A percentile compares a stretch with the other conserved stretches of the same genome.
Conservation (phyloP, 2,329 filamentous ascomycete genomes). For the Hypoxylon sp. region DNA sequence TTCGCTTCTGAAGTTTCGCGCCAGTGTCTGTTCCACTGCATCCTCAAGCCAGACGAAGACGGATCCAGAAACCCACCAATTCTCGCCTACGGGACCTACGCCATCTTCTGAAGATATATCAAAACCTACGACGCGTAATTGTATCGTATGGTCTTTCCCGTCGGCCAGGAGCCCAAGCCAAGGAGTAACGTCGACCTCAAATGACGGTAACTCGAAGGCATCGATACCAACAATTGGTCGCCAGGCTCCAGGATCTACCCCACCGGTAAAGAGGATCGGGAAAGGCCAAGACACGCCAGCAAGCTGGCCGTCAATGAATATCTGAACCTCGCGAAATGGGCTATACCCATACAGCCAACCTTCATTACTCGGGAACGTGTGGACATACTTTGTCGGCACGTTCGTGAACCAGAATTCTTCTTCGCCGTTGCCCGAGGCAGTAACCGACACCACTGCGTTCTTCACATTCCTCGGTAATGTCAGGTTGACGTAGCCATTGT, state of each 20-base stretch:
- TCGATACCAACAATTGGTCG: constrained; percentile 79
- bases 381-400: constrained; percentile 69
- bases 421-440: constrained; percentile 73
- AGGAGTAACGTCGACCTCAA: constrained; percentile 78
- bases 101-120: constrained; percentile 61
- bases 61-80: constrained; percentile 77
- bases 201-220: constrained; percentile 75
- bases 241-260: constrained; percentile 77
- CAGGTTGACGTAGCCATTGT: constrained; percentile 65
- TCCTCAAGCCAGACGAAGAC: constrained; percentile 73
- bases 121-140: constrained; percentile 48
- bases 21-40: constrained; percentile 54
- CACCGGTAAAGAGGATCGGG: constrained; percentile 78
- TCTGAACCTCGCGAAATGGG: constrained; percentile 76
- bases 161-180: constrained; percentile 73
- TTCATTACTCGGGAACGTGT: constrained; percentile 67
- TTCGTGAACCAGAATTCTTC: constrained; percentile 83
- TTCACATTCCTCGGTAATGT: constrained; percentile 69
- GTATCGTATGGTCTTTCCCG: constrained; percentile 62
- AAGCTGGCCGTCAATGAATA: constrained; percentile 73
- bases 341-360: constrained; percentile 72
- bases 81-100: constrained; percentile 65
- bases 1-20: constrained; percentile 41
- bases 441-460: constrained; percentile 73
- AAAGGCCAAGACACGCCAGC: constrained; percentile 79